Percentiles rank a stretch among this genome's conserved stretches.
These are phyloP conservation scores for Linum lewisii DNA, from an alignment of 345 rosid species.

Conservation along the genomic window DNA sequence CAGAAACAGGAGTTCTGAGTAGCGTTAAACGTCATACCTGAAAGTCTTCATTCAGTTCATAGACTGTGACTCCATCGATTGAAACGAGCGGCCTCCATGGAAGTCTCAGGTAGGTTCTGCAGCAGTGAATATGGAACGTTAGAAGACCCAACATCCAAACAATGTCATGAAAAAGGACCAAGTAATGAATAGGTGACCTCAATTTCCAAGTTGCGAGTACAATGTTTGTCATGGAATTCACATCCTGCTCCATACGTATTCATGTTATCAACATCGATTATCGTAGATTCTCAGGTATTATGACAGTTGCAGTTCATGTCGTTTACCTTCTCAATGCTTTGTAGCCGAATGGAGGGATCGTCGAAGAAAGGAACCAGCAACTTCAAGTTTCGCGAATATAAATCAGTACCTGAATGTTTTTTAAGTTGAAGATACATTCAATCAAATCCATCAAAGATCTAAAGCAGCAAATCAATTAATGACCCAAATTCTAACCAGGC, in stretches of 20 bases:
- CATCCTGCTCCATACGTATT: conserved; percentile 23
- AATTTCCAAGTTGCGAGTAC: conserved; percentile 67
- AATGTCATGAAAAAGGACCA: background rate
- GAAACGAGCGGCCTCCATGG: conserved; percentile 75
- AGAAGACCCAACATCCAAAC: background rate
- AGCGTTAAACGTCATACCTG: conserved; percentile 28
- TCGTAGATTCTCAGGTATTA: too few relatives aligned
- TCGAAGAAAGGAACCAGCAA: conserved; percentile 84
- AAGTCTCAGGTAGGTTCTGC: conserved; percentile 77
- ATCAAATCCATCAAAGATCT: too few relatives aligned
- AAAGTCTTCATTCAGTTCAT: conserved; percentile 42
- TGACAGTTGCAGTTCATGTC: background rate
- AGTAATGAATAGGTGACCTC: conserved; percentile 31
- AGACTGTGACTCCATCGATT: conserved; percentile 51
- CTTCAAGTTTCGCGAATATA: conserved; percentile 74
- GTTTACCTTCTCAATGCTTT: conserved; percentile 55
- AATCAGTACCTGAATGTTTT: conserved; percentile 59
- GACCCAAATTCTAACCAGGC: too few relatives aligned
- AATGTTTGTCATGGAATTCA: conserved; percentile 21
- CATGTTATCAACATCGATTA: conserved; percentile 1
- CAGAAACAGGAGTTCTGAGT: background rate
- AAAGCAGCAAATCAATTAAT: too few relatives aligned
- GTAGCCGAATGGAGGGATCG: conserved; percentile 54
- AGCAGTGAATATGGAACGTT: background rate
- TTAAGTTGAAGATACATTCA: too few relatives aligned